Evolutionary conservation across 805 yeast genomes (phyloP).

Genomic region (Starmerella khaoyaiensis): DNA sequence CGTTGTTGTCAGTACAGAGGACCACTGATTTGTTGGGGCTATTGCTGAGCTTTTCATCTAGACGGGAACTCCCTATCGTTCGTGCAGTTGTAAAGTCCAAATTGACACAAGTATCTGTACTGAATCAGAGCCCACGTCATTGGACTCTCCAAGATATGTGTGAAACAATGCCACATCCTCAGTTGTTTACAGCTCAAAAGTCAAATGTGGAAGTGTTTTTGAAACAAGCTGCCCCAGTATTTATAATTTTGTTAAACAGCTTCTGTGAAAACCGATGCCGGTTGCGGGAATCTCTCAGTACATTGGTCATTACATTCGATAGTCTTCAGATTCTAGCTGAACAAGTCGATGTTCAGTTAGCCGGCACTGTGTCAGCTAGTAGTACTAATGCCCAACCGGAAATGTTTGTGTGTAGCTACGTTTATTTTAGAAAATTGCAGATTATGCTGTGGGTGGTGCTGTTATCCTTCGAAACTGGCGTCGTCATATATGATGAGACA

Average conservation of each 20-base stretch:
- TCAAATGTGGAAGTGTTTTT: constrained; percentile 25
- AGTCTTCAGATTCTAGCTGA: constrained; percentile 67
- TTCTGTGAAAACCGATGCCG: constrained; percentile 62
- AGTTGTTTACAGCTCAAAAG: constrained; percentile 14
- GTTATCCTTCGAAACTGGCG: constrained; percentile 61
- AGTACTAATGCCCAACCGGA: constrained; percentile 28
- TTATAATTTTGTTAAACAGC: constrained; percentile 35
- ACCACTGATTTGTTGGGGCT: constrained; percentile 27
- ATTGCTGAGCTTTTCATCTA: constrained; percentile 24
- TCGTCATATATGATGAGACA: constrained; percentile 60
- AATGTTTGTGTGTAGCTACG: constrained; percentile 59
- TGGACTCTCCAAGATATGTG: constrained; percentile 33
- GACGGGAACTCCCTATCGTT: constrained; percentile 22
- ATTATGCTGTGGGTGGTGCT: constrained; percentile 62
- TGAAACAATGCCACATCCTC: constrained; percentile 24
- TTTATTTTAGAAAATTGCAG: constrained; percentile 50
- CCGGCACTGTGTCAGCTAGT: constrained; percentile 17
- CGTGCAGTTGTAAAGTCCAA: constrained; percentile 22
- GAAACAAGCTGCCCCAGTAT: constrained; percentile 31
- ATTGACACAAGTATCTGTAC: constrained; percentile 10
- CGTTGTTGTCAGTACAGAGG: constrained; percentile 14
- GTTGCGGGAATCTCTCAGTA: constrained; percentile 61
- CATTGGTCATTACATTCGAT: constrained; percentile 54
- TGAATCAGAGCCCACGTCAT: constrained; percentile 12
- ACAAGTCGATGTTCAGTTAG: constrained; percentile 35